Percentiles rank a stretch among this genome's conserved stretches.
phyloP scores from a whole-genome alignment of 495 filamentous ascomycete genomes.

The Penicillium arizonense region DNA sequence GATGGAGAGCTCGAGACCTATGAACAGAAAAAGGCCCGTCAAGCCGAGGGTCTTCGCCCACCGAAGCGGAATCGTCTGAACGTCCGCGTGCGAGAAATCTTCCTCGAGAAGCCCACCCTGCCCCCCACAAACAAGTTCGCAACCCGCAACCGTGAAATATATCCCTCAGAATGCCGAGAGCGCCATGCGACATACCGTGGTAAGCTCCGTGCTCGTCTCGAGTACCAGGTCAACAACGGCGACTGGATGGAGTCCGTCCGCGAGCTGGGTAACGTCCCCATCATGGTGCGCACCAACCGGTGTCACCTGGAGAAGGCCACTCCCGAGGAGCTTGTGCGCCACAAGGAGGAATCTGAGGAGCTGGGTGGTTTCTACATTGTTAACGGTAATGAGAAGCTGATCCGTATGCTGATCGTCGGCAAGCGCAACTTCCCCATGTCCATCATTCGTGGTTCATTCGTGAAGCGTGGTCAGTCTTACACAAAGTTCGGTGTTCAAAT shows the following conservation, averaged over 20 bases:
- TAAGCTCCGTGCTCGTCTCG: slow-evolving; percentile 73
- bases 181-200: slow-evolving; percentile 90
- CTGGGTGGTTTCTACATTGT: slow-evolving; percentile 84
- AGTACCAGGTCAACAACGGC: slow-evolving; percentile 82
- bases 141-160: slow-evolving; percentile 73
- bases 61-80: slow-evolving; percentile 66
- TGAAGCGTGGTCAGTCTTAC: slow-evolving; percentile 78
- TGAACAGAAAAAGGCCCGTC: slow-evolving; percentile 39
- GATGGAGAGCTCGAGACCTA: slow-evolving; percentile 63
- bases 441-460: slow-evolving; percentile 84
- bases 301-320: slow-evolving; percentile 86
- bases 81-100: slow-evolving; percentile 72
- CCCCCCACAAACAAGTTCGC: slow-evolving; percentile 78
- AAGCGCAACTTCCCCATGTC: slow-evolving; percentile 93
- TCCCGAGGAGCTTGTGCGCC: slow-evolving; percentile 74
- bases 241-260: slow-evolving; percentile 75
- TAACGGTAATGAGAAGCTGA: slow-evolving; percentile 78
- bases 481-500: slow-evolving; percentile 88
- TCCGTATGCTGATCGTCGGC: slow-evolving; percentile 86
- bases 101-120: slow-evolving; percentile 71
- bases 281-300: slow-evolving; percentile 91
- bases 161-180: slow-evolving; percentile 91
- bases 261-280: slow-evolving; percentile 83
- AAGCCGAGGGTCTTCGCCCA: slow-evolving; percentile 44
- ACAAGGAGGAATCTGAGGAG: slow-evolving; percentile 92